Base-by-base conservation (phyloP, 140 eudicot genomes). In the Erigeron philadelphicus region DNA sequence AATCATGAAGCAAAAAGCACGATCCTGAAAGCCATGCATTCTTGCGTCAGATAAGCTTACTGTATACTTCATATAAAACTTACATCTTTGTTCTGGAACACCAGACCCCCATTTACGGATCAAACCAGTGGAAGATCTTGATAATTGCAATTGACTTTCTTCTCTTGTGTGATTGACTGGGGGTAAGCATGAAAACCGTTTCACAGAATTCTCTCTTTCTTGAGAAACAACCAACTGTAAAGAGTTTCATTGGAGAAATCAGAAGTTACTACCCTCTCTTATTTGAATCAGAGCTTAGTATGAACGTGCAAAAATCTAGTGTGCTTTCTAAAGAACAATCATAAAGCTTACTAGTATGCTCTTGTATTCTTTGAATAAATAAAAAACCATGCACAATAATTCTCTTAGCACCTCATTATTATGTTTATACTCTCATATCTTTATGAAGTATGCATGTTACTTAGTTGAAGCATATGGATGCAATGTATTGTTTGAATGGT, bases 181-280 rank as follows among this genome's bases (percentile, higher is more conserved):
- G 35, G 90, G 86, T 72, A 84, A 75, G 77, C 81, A 68, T 40
- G 88, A 72, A 60, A 72, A 61, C 79, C 84, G 86, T 74, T 75
- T 88, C 67, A 74, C 74, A 9, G 93, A 83, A 71, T 54, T 81
- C 71, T 88, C 95, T 72, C 91, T 84, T 71, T 88, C 98, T 83
- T 86, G 95, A 75, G 95, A 88, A 72, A 83, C 73, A 61, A 79
- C 58, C 61, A 79, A 78, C 98, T 92, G 67, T 63, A 81, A 47
- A 48, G 40, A 54, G 19, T 25, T 67, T 25, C 46, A n/a, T 13
- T 43, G n/a, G 70, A 72, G 67, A 60, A 71, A 59, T 19, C 47
- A 53, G 25, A 44, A 55, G 45, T 56, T 46, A 69, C 50, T 48
- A 68, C 48, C 44, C 12, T 70, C 70, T 46, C 45, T 66, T 55